Base-by-base conservation (phyloP, 2,329 filamentous ascomycete genomes). In the Curvularia sp. region DNA sequence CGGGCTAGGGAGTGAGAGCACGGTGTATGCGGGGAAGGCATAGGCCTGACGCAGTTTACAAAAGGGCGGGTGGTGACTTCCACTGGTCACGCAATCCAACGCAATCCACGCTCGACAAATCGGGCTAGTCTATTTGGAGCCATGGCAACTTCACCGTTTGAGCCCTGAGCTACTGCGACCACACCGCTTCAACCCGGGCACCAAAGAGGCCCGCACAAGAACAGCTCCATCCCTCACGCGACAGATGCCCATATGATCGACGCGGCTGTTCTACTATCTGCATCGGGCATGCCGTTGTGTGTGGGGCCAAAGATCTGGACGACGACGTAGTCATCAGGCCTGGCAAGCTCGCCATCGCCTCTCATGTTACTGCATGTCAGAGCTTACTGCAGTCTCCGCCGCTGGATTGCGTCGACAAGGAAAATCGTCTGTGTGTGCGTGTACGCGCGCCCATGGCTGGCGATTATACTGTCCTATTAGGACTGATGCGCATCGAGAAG, bases 11-110 rank as follows among this genome's bases (percentile, higher is more conserved):
- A 15, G 54, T 45, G 48, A 56, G 48, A 49, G 60, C 60, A 59
- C 53, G 47, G 58, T 55, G 60, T 49, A 60, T 67, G 64, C 68
- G 67, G 67, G 64, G 66, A 64, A 66, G 47, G 27, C 56, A 53
- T 57, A 50, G 28, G 43, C 41, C 56, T 55, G 49, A 43, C 50
- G 38, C 59, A 38, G 25, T 51, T 23, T 57, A 43, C 49, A 53
- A 57, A 49, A 53, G 38, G 38, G 49, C 50, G 48, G 51, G 48
- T 59, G 39, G 47, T 53, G 50, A 48, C 42, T 55, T 48, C 39
- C 39, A 27, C 34, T 51, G 55, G 47, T 57, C 60, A 61, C 60
- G 57, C 58, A 58, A 61, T 57, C 46, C 47, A 23, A 52, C 57
- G 57, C 57, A 41, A 59, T 57, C 57, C 42, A 57, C 57, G 47